These are phyloP conservation scores for Melaleuca quinquenervia DNA, from an alignment of 345 rosid species.

Conservation along the genomic window DNA sequence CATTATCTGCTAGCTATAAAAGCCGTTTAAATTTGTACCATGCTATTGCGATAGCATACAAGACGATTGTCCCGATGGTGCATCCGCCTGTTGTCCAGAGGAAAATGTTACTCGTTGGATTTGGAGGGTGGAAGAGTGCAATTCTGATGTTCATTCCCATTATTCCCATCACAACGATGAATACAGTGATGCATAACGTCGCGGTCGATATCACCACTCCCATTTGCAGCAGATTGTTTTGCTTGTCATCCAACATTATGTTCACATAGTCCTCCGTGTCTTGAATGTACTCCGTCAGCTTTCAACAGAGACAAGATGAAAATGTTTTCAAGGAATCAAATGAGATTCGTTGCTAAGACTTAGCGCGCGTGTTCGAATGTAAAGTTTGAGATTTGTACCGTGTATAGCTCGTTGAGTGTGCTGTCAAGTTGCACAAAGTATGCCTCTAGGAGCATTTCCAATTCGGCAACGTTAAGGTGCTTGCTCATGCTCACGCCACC, in stretches of 20 bases:
- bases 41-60: background rate
- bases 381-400: constrained; percentile 7
- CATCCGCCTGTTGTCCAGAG: background rate
- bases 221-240: background rate
- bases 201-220: constrained; percentile 63
- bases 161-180: constrained; percentile 49
- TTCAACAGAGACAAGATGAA: background rate
- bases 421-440: constrained; percentile 32
- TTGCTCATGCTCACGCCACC: background rate
- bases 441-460: constrained; percentile 36
- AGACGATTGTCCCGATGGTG: background rate
- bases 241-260: constrained; percentile 14
- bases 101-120: background rate
- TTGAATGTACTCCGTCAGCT: constrained; percentile 34
- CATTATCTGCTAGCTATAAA: background rate
- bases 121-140: background rate
- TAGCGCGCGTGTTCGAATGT: background rate
- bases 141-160: constrained; percentile 69
- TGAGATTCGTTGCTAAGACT: background rate
- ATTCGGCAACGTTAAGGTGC: constrained; percentile 10
- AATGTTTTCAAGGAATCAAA: background rate
- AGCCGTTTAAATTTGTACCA: background rate
- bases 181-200: constrained; percentile 49
- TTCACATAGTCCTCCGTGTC: constrained; percentile 32
- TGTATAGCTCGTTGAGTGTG: constrained; percentile 30